Evolutionary conservation across 805 yeast genomes (phyloP), one percentile per base, ranked within the genome.

Genomic region (Nakazawaea wyomingensis): DNA sequence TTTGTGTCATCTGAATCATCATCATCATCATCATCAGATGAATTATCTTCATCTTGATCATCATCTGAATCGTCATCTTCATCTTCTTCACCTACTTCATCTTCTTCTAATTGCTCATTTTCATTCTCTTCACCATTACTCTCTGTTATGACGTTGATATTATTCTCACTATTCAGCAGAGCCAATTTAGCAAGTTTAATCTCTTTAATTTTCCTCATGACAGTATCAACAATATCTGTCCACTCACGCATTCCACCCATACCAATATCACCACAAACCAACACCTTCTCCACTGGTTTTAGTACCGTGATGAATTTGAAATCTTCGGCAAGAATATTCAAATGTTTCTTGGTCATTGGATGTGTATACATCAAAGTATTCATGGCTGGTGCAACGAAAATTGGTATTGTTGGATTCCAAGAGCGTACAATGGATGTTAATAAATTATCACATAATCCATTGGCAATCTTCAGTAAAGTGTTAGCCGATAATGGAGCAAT

Each of bases 161-260:
- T 76, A 1, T 38, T 78, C 64, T 42, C 60, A 9, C 54, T 61
- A 11, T 18, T 16, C 30, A 9, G 11, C 20, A n/a, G 21, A 8
- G 13, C 56, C 61, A 17, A 52, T 57, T 21, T 52, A 51, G 10
- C 50, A 50, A 20, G 49, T 54, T 17, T 75, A 65, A 44, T 80
- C 72, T 50, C 82, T 78, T 50, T 79, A 47, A 89, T 66, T 57
- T 82, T 83, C 62, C 80, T 70, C 17, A 85, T 95, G 38, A 87
- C 72, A 53, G 80, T 79, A 57, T 89, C 95, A 16, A 89, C 96
- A 53, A 93, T 83, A 60, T 90, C 97, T 59, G 87, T 85, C 79
- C 95, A 88, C 54, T 93, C 98, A 82, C 90, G 84, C 98, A 93
- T 93, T 43, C 99, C 98, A 38, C 99, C 98, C 88, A 93, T 85